Conservation (phyloP, 768 basidiomycete genomes). For the Amanita pallidorosea region DNA sequence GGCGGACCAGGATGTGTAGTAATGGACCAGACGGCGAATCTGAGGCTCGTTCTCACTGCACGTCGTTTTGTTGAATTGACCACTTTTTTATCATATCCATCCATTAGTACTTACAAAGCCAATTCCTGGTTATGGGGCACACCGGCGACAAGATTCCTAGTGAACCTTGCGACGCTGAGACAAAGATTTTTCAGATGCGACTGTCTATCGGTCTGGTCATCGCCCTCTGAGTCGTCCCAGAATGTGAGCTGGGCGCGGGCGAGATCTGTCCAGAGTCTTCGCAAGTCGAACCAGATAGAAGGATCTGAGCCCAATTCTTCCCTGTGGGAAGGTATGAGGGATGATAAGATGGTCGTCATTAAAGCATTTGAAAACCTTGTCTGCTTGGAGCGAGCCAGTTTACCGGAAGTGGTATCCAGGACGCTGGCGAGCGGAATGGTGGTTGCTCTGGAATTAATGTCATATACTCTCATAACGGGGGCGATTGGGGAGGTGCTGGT, state of each 20-base stretch:
- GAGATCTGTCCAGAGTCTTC: slow-evolving; percentile 45
- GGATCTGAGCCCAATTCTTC: slow-evolving; percentile 26
- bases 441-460: slow-evolving; percentile 23
- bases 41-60: slow-evolving; percentile 59
- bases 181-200: slow-evolving; percentile 28
- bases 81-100: not conserved
- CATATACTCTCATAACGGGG: slow-evolving; percentile 27
- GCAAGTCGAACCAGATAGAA: slow-evolving; percentile 44
- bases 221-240: slow-evolving; percentile 37
- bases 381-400: slow-evolving; percentile 36
- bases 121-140: slow-evolving; percentile 57
- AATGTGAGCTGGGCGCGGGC: slow-evolving; percentile 38
- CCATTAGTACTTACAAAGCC: slow-evolving; percentile 50
- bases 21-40: slow-evolving; percentile 56
- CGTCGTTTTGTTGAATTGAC: not conserved
- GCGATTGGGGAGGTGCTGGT: slow-evolving; percentile 2
- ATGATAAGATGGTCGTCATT: not conserved
- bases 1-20: slow-evolving; percentile 68
- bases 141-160: slow-evolving; percentile 76
- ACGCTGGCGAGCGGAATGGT: slow-evolving; percentile 20
- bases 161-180: slow-evolving; percentile 59
- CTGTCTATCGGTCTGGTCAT: slow-evolving; percentile 16
- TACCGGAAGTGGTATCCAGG: slow-evolving; percentile 41
- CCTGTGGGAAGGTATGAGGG: slow-evolving; percentile 10
- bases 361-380: slow-evolving; percentile 20